Percentiles rank a stretch among this genome's conserved stretches.
Evolutionary conservation across 2,329 filamentous ascomycete species (phyloP).

Genomic region (Ascochyta viciae-villosae): DNA sequence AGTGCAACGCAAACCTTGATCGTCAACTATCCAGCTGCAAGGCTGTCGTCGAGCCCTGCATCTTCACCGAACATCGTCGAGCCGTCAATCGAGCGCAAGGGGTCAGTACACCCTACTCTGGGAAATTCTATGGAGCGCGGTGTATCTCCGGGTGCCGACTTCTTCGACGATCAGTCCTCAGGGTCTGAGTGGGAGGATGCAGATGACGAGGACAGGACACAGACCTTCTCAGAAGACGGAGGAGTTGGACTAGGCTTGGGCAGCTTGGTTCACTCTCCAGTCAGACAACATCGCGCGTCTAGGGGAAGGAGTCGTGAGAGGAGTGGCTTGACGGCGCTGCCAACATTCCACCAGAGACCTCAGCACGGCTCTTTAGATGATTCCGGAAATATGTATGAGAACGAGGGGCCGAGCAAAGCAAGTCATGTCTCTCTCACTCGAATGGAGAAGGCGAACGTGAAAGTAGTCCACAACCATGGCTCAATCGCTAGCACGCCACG

Average conservation of each 20-base stretch:
- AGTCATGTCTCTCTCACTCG: conserved; percentile 32
- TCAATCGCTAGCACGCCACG: conserved; percentile 29
- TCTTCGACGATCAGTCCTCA: conserved; percentile 38
- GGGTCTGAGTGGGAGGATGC: conserved; percentile 37
- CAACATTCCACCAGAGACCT: conserved; percentile 20
- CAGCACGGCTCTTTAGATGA: background rate
- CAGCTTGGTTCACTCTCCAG: conserved; percentile 10
- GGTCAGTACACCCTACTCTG: conserved; percentile 33
- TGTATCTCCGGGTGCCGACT: conserved; percentile 30
- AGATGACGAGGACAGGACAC: conserved; percentile 24
- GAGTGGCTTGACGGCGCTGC: conserved; percentile 23
- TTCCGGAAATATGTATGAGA: background rate
- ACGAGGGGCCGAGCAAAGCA: conserved; percentile 25
- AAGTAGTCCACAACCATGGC: conserved; percentile 30
- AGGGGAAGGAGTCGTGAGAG: conserved; percentile 23
- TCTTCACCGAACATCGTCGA: conserved; percentile 39
- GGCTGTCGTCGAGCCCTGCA: conserved; percentile 38
- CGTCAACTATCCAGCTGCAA: conserved; percentile 33
- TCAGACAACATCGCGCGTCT: background rate
- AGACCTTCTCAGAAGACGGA: conserved; percentile 16
- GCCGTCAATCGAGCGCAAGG: conserved; percentile 25
- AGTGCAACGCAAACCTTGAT: conserved; percentile 31
- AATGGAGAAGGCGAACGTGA: conserved; percentile 29
- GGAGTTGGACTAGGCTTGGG: conserved; percentile 9
- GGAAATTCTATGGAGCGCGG: conserved; percentile 33